Conservation (phyloP, 257 asterid species). For the Cynanchum wilfordii region DNA sequence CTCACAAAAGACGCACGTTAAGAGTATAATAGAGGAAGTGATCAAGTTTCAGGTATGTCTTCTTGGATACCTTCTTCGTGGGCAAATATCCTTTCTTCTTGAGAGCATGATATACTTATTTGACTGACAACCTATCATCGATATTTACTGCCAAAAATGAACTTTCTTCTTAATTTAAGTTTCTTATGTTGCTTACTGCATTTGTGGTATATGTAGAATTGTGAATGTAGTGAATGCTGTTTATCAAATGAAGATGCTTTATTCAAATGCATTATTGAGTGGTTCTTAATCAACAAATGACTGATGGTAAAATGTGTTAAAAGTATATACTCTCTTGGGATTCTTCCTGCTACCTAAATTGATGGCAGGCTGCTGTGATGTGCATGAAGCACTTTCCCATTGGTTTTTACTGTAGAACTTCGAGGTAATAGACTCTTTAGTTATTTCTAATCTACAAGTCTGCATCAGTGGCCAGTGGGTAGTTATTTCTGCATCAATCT, state of each 20-base stretch:
- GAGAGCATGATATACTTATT: neutral
- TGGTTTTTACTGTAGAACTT: neutral
- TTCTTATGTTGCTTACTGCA: neutral
- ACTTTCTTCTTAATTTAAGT: neutral
- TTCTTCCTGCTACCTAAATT: neutral
- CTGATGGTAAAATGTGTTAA: neutral
- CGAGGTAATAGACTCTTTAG: neutral
- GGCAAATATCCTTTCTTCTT: conserved; percentile 5
- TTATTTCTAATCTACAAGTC: neutral
- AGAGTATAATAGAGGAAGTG: conserved; percentile 32
- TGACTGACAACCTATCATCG: neutral
- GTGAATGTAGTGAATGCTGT: neutral
- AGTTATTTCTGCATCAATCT: too few relatives aligned
- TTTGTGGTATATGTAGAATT: neutral
- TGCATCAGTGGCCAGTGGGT: neutral
- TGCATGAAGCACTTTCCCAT: neutral
- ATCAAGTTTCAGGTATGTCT: conserved; percentile 43
- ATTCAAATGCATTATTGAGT: neutral
- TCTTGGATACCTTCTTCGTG: conserved; percentile 12
- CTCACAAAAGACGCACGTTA: conserved; percentile 36
- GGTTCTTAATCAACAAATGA: neutral
- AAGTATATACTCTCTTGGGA: neutral
- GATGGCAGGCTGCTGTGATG: neutral
- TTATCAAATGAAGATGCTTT: neutral
- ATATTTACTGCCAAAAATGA: neutral